Conservation (phyloP, 2,329 filamentous ascomycete species). For the Fusarium solani-melongenae region DNA sequence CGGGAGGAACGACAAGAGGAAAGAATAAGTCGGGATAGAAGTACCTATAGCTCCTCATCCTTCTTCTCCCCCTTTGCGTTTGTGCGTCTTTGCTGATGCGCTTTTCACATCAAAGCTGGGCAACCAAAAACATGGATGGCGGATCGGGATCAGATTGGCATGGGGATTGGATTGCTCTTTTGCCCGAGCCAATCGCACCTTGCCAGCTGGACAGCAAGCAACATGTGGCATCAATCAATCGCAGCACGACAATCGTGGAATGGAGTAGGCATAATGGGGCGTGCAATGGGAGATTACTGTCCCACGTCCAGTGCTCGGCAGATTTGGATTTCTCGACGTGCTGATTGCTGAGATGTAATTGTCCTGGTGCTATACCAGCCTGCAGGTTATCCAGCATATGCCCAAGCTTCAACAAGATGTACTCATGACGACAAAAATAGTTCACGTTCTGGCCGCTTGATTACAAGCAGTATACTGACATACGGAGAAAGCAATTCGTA, state of each 20-base stretch:
- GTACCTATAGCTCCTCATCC: constrained; percentile 1
- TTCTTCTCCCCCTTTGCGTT: constrained; percentile 1
- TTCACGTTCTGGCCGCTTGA: background rate
- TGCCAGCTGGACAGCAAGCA: background rate
- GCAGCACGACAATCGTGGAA: background rate
- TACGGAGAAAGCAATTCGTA: background rate
- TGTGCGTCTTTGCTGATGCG: constrained; percentile 11
- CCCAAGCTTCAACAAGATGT: background rate
- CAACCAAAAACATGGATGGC: constrained; percentile 2
- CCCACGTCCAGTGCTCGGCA: background rate
- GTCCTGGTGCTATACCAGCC: background rate
- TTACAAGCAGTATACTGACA: background rate
- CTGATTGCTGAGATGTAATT: background rate
- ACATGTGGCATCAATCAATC: background rate
- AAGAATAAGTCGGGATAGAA: background rate
- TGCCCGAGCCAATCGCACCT: background rate
- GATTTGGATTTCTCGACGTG: background rate
- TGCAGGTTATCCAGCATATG: background rate
- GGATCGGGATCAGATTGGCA: constrained; percentile 5
- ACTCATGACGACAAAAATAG: background rate
- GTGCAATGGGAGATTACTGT: background rate
- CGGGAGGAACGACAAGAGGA: background rate
- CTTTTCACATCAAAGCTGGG: background rate
- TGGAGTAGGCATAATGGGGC: background rate
- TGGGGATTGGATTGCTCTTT: constrained; percentile 5